phyloP scores from a whole-genome alignment of 805 yeast species.

The Cyberlindnera maclurae region DNA sequence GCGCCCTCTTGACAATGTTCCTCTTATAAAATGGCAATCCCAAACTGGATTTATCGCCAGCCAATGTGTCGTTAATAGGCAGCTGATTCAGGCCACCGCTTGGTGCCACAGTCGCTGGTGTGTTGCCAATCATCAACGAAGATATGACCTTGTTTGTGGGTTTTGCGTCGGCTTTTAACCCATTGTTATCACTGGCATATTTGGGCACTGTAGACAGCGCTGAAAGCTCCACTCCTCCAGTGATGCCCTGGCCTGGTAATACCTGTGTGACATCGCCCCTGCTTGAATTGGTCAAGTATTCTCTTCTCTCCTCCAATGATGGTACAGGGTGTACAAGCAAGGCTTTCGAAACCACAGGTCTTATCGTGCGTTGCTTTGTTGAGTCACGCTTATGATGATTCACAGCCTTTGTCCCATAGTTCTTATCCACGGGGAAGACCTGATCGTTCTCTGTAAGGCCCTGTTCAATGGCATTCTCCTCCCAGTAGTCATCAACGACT shows the following conservation, averaged over 20 bases:
- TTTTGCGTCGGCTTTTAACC: constrained; percentile 1
- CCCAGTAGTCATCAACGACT: constrained; percentile 53
- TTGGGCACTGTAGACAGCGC: constrained; percentile 19
- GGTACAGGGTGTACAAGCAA: constrained; percentile 17
- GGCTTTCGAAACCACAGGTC: neutral
- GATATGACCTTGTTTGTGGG: constrained; percentile 12
- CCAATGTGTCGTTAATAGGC: constrained; percentile 12
- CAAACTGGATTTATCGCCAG: constrained; percentile 24
- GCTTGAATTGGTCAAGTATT: constrained; percentile 15
- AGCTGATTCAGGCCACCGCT: constrained; percentile 7
- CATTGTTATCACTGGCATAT: constrained; percentile 14
- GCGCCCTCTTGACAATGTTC: constrained; percentile 23
- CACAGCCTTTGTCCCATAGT: constrained; percentile 4
- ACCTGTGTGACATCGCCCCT: constrained; percentile 19
- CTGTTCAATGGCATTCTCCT: constrained; percentile 32
- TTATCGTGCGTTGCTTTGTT: neutral
- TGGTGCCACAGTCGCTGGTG: constrained; percentile 4
- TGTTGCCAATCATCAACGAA: constrained; percentile 8
- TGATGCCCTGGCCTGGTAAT: constrained; percentile 25
- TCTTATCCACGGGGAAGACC: constrained; percentile 27
- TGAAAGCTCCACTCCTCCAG: constrained; percentile 23
- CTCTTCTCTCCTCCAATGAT: constrained; percentile 20
- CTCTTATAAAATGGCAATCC: constrained; percentile 39
- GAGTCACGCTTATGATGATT: constrained; percentile 4
- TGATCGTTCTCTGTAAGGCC: constrained; percentile 39